phyloP scores from a whole-genome alignment of 2,329 filamentous ascomycete species.

The Hymenoscyphus fraxineus region DNA sequence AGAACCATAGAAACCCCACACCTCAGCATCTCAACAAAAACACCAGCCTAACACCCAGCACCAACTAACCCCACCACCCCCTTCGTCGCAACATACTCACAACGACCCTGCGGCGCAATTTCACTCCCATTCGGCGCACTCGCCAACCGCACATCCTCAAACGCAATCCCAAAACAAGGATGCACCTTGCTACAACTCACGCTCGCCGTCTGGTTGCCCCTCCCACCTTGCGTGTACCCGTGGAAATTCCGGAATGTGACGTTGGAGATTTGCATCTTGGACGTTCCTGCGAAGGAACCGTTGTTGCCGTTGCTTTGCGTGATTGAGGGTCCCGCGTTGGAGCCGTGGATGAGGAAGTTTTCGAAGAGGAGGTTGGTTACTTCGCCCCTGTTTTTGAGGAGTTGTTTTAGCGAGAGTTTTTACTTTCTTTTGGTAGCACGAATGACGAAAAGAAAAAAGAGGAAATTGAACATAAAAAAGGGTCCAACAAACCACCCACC shows the following conservation, averaged over 20 bases:
- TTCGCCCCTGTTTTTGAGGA: constrained; percentile 35
- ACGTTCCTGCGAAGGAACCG: constrained; percentile 45
- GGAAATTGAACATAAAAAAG: not conserved
- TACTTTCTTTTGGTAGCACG: not conserved
- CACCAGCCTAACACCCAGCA: constrained; percentile 24
- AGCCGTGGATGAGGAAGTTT: constrained; percentile 48
- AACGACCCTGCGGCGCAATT: constrained; percentile 30
- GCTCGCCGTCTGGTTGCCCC: constrained; percentile 36
- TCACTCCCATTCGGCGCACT: constrained; percentile 18
- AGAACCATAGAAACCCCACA: no score
- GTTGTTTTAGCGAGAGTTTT: not conserved
- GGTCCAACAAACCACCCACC: constrained; percentile 42
- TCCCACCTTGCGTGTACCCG: constrained; percentile 40
- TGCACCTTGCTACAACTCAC: constrained; percentile 46
- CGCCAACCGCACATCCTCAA: constrained; percentile 39
- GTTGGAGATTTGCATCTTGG: constrained; percentile 47
- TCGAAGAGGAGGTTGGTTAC: constrained; percentile 48
- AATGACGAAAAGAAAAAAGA: not conserved
- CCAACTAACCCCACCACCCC: constrained; percentile 34
- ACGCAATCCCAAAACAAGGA: constrained; percentile 49
- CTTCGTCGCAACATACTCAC: constrained; percentile 28
- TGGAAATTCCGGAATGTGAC: constrained; percentile 50
- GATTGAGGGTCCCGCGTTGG: constrained; percentile 42
- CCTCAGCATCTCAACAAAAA: no score
- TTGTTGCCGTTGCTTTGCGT: constrained; percentile 49